These are phyloP conservation scores for Pseudogymnoascus sp. DNA, from an alignment of 2,329 filamentous ascomycete species.

Conservation along the genomic window DNA sequence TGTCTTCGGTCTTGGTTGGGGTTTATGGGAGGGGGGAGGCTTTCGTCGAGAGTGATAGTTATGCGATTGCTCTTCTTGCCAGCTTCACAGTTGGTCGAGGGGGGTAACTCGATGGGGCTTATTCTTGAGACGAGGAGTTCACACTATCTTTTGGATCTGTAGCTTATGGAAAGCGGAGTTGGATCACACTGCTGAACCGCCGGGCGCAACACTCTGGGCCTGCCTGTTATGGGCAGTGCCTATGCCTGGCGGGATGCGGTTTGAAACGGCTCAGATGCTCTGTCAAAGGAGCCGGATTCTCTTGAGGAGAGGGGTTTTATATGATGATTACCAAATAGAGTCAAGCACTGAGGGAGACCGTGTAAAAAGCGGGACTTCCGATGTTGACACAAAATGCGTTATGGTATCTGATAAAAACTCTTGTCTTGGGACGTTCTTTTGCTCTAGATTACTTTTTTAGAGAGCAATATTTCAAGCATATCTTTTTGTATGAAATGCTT, in stretches of 20 bases:
- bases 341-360: constrained; percentile 57
- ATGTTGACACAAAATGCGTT: constrained; percentile 10
- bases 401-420: constrained; percentile 13
- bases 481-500: neutral
- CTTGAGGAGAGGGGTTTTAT: constrained; percentile 23
- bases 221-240: constrained; percentile 26
- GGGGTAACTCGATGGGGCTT: constrained; percentile 99
- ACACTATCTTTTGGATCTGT: constrained; percentile 43
- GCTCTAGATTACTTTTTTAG: neutral
- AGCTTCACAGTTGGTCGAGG: constrained; percentile 30
- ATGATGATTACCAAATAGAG: constrained; percentile 68
- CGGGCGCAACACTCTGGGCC: constrained; percentile 24
- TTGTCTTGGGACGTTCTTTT: constrained; percentile 8
- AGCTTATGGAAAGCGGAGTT: constrained; percentile 48
- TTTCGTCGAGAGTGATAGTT: constrained; percentile 95
- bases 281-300: constrained; percentile 64
- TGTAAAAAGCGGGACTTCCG: constrained; percentile 17
- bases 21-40: constrained; percentile 50
- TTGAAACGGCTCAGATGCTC: constrained; percentile 45
- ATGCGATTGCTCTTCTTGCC: constrained; percentile 79
- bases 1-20: constrained; percentile 36
- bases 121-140: constrained; percentile 97
- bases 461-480: neutral
- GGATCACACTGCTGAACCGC: constrained; percentile 21
- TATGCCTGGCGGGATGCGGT: constrained; percentile 23